These are phyloP conservation scores for Cladorrhinum sp. DNA, from an alignment of 2,329 filamentous ascomycete genomes.

Conservation along the genomic window DNA sequence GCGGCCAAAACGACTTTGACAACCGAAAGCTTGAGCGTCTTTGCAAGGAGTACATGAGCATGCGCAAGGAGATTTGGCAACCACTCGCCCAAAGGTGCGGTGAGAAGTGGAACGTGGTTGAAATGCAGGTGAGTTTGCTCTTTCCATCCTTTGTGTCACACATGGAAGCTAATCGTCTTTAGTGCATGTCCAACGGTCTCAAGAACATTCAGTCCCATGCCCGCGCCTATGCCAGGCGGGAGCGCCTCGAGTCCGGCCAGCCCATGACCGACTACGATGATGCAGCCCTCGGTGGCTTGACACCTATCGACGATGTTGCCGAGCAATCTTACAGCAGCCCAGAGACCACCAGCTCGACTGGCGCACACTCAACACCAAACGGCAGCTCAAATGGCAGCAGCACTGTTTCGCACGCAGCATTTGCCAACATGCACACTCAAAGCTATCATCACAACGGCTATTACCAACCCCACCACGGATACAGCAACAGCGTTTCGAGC, in stretches of 20 bases:
- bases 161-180: slow-evolving; percentile 6
- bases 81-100: slow-evolving; percentile 68
- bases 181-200: slow-evolving; percentile 82
- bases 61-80: slow-evolving; percentile 79
- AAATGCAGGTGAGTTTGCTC: slow-evolving; percentile 55
- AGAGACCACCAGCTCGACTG: slow-evolving; percentile 44
- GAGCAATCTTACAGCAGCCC: slow-evolving; percentile 53
- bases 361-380: slow-evolving; percentile 41
- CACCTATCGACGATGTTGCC: slow-evolving; percentile 58
- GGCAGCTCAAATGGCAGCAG: slow-evolving; percentile 34
- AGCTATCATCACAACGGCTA: slow-evolving; percentile 23
- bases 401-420: slow-evolving; percentile 20
- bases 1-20: slow-evolving; percentile 75
- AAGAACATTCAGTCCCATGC: slow-evolving; percentile 74
- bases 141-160: not conserved
- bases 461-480: slow-evolving; percentile 37
- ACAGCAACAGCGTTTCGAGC: slow-evolving; percentile 55
- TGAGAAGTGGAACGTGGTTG: slow-evolving; percentile 76
- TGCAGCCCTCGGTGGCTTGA: slow-evolving; percentile 62
- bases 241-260: slow-evolving; percentile 53
- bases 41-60: slow-evolving; percentile 73
- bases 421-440: slow-evolving; percentile 24
- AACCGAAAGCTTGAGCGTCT: slow-evolving; percentile 69
- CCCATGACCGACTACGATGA: slow-evolving; percentile 59
- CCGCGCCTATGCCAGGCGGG: slow-evolving; percentile 63